Percentiles rank a stretch among this genome's conserved stretches.
These are phyloP conservation scores for Gastroboletus turbinatus DNA, from an alignment of 1,284 basidiomycete genomes.

Conservation along the genomic window DNA sequence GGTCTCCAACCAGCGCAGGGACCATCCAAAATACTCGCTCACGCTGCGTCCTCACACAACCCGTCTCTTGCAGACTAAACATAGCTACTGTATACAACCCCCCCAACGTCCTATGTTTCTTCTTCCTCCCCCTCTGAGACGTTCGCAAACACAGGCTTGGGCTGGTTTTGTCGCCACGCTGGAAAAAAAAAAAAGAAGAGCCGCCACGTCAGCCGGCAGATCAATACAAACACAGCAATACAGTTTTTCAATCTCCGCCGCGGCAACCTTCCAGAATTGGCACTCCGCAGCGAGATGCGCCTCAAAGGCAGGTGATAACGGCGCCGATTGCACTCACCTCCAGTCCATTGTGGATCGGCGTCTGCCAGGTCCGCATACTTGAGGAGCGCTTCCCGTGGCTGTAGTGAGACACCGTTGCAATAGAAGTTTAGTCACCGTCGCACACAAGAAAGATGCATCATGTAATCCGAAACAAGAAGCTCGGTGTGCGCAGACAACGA, in stretches of 20 bases:
- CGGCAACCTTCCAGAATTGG: slow-evolving; percentile 38
- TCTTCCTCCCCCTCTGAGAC: slow-evolving; percentile 52
- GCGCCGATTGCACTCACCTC: slow-evolving; percentile 54
- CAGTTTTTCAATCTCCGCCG: slow-evolving; percentile 38
- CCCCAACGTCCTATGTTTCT: slow-evolving; percentile 47
- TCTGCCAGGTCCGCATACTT: slow-evolving; percentile 84
- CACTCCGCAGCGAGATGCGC: slow-evolving; percentile 29
- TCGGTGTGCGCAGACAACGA: background rate
- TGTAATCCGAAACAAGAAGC: slow-evolving; percentile 16
- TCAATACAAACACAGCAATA: slow-evolving; percentile 48
- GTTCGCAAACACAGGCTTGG: slow-evolving; percentile 71
- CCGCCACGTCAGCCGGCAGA: slow-evolving; percentile 62
- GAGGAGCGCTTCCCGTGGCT: slow-evolving; percentile 96
- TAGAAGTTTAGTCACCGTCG: slow-evolving; percentile 24
- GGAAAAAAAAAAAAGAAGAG: slow-evolving; percentile 52
- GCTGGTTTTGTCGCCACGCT: slow-evolving; percentile 83
- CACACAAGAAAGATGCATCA: slow-evolving; percentile 14
- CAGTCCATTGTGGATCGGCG: slow-evolving; percentile 78
- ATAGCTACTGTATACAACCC: slow-evolving; percentile 23
- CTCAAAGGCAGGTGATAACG: slow-evolving; percentile 13
- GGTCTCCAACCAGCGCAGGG: slow-evolving; percentile 67
- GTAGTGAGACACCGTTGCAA: slow-evolving; percentile 24
- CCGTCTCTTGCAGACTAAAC: slow-evolving; percentile 6
- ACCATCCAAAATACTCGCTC: slow-evolving; percentile 44
- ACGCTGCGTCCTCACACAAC: slow-evolving; percentile 27